These are phyloP conservation scores for Trichosanthes cucumerina DNA, from an alignment of 306 rosid species.

Conservation along the genomic window DNA sequence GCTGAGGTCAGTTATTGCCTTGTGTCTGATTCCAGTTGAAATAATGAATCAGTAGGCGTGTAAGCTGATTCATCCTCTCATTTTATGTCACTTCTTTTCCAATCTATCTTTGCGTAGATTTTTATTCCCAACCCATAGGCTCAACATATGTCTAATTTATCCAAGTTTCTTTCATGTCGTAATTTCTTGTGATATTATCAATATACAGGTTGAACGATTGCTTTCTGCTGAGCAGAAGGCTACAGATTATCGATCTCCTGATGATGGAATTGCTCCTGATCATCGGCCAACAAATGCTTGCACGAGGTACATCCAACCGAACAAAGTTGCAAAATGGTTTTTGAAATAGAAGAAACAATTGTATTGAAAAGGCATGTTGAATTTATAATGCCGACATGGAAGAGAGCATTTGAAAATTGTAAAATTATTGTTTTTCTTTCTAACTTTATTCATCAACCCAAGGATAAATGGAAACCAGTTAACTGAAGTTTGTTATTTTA, in stretches of 20 bases:
- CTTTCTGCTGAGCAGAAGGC: slow-evolving; percentile 97
- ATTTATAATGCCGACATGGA: neutral
- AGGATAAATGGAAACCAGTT: neutral
- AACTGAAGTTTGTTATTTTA: neutral
- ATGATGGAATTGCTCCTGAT: slow-evolving; percentile 91
- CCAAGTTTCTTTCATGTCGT: neutral
- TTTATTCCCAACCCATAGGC: neutral
- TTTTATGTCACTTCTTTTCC: neutral
- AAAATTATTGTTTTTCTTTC: neutral
- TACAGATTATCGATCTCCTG: slow-evolving; percentile 80
- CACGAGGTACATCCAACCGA: slow-evolving; percentile 46
- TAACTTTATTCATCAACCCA: neutral
- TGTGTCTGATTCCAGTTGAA: neutral
- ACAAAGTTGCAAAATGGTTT: slow-evolving; percentile 1
- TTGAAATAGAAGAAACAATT: neutral
- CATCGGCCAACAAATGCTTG: slow-evolving; percentile 96
- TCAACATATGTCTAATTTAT: neutral
- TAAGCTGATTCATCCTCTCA: neutral
- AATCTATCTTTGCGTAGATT: neutral
- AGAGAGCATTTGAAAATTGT: neutral
- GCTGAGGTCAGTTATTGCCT: slow-evolving; percentile 66
- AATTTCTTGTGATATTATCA: slow-evolving; percentile 14
- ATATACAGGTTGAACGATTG: slow-evolving; percentile 77
- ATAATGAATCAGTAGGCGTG: neutral
- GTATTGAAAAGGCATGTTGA: neutral